Base-by-base conservation (phyloP, 1,284 basidiomycete genomes). In the Xanthoconium separans region DNA sequence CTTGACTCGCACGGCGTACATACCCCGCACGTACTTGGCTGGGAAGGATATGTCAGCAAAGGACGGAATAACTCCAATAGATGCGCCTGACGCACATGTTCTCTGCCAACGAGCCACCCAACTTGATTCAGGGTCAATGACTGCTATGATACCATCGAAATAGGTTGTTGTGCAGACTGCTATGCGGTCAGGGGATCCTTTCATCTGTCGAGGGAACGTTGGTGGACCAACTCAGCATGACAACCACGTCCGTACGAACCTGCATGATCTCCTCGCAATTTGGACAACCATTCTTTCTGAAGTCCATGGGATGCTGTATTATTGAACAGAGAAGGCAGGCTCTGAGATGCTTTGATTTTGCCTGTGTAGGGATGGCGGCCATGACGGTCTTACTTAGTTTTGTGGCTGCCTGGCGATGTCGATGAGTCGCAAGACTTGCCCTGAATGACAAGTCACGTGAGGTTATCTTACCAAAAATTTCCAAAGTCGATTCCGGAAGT, bases 71-170 rank as follows among this genome's bases (percentile, higher is more conserved):
- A 42, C 50, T 43, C 31, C 47, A 36, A 50, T n/a, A 36, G 50
- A 5, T 33, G 16, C 29, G 24, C 22, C 3, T 44, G 42, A 81
- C 89, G 61, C 61, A 94, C 93, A 84, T 61, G 88, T 92, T 67
- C 93, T 76, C 71, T 96, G 93, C 93, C 93, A 96, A 61, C 89
- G 80, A 15, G 93, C 92, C 11, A 98, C 95, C 96, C 96, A 99
- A 72, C 93, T 95, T 57, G 84, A 82, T 63, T 93, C 88, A 1
- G 95, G 91, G 64, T 93, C 84, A 52, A 95, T 85, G 59, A 95
- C 85, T 6, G 94, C 86, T 62, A 98, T 92, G 47, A 94, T 82
- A 18, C 97, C 97, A 65, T 98, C 96, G 65, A 91, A 99, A 60
- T 92, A 88, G 1, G 90, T 87, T n/a, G 93, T 96, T 10, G 96